A percentile compares a stretch with the other conserved stretches of the same genome.
phyloP scores from a whole-genome alignment of 1,284 basidiomycete species.

The Bjerkandera adusta region DNA sequence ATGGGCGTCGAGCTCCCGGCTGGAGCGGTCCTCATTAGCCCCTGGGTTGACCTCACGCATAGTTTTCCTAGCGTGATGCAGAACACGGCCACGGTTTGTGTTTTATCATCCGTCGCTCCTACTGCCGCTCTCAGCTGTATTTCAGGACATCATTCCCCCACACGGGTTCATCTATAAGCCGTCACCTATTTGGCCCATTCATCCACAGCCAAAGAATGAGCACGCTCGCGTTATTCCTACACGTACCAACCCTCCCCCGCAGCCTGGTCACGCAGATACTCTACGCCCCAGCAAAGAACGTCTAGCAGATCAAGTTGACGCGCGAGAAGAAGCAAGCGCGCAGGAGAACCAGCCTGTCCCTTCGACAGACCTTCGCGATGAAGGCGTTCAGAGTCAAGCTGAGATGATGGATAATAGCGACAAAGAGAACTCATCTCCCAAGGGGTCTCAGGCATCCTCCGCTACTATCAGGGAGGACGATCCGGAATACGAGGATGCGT shows the following conservation, averaged over 20 bases:
- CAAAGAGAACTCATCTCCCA: background rate
- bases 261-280: conserved; percentile 51
- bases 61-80: conserved; percentile 79
- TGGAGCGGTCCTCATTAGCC: conserved; percentile 75
- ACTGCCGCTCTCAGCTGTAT: conserved; percentile 24
- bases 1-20: conserved; percentile 72
- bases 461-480: conserved; percentile 1
- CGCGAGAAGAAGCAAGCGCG: conserved; percentile 16
- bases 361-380: conserved; percentile 22
- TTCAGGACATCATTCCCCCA: conserved; percentile 61
- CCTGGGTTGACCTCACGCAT: conserved; percentile 85
- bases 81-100: conserved; percentile 65
- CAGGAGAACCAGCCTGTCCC: conserved; percentile 19
- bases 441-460: background rate
- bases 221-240: conserved; percentile 37
- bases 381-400: conserved; percentile 31
- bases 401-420: conserved; percentile 32
- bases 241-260: conserved; percentile 41
- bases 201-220: conserved; percentile 36
- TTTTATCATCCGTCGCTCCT: conserved; percentile 30
- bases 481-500: conserved; percentile 7
- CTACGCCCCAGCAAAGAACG: conserved; percentile 36
- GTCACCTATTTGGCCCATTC: conserved; percentile 54
- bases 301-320: conserved; percentile 23
- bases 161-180: conserved; percentile 63